Percentiles rank a stretch among this genome's conserved stretches.
phyloP scores from a whole-genome alignment of 176 grass and related monocot species.

The Bolboschoenus planiculmis region DNA sequence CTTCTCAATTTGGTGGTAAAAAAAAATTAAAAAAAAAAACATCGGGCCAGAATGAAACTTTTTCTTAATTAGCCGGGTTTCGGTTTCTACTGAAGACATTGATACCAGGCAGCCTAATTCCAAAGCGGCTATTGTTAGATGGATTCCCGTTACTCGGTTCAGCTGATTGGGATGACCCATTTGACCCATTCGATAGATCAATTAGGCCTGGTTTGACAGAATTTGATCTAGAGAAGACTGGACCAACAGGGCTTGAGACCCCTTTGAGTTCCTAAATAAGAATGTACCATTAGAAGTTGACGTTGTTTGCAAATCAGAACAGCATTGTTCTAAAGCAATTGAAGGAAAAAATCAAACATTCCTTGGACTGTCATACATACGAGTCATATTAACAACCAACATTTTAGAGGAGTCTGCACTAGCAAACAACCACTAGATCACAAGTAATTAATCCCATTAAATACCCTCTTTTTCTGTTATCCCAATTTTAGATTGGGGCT shows the following conservation, averaged over 20 bases:
- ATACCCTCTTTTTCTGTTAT: not conserved
- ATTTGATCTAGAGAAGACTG: slow-evolving; percentile 9
- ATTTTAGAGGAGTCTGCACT: not conserved
- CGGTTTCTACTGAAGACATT: slow-evolving; percentile 21
- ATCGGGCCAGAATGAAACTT: not conserved
- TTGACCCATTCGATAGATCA: slow-evolving; percentile 22
- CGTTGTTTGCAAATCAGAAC: no score
- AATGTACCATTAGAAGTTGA: not conserved
- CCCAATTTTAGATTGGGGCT: not conserved
- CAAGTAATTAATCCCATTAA: not conserved
- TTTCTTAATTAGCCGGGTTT: slow-evolving; percentile 7
- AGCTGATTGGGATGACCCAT: slow-evolving; percentile 1
- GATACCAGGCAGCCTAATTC: slow-evolving; percentile 14
- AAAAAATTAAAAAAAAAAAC: not conserved
- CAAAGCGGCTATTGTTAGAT: slow-evolving; percentile 11
- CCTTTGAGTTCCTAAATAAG: slow-evolving; percentile 17
- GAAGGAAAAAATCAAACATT: not conserved
- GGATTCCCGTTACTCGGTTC: not conserved
- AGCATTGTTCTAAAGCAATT: not conserved
- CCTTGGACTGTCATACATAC: not conserved
- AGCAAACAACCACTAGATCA: not conserved
- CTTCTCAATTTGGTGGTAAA: not conserved
- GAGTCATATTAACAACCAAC: not conserved
- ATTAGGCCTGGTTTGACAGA: slow-evolving; percentile 15
- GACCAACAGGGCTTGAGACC: not conserved